These are phyloP conservation scores for Cystobasidium pallidum DNA, from an alignment of 1,284 basidiomycete genomes.

Conservation along the genomic window DNA sequence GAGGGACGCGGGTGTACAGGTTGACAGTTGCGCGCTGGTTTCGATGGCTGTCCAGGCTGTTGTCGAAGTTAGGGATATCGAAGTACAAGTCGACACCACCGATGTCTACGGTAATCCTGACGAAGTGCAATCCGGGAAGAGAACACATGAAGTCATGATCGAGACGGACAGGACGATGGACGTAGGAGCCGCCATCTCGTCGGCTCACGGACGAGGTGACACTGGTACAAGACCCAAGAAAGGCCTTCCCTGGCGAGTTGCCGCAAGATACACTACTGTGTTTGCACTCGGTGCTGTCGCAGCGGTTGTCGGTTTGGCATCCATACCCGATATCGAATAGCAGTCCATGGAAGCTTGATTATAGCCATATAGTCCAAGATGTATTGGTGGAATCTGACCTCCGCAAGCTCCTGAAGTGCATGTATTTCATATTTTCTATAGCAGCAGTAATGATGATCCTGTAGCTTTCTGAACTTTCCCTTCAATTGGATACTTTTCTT, in stretches of 20 bases:
- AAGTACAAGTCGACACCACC: background rate
- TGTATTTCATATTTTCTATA: no score
- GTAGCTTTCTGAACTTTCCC: background rate
- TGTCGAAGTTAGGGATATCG: background rate
- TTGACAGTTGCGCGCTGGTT: background rate
- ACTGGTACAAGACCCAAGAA: background rate
- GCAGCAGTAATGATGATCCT: background rate
- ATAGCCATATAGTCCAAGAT: background rate
- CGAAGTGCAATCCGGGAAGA: background rate
- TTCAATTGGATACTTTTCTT: background rate
- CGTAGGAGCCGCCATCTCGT: background rate
- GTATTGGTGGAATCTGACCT: background rate
- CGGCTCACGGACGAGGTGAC: background rate
- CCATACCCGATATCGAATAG: slow-evolving; percentile 24
- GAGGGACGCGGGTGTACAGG: slow-evolving; percentile 3
- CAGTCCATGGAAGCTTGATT: slow-evolving; percentile 16
- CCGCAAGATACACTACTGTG: background rate
- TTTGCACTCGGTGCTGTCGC: slow-evolving; percentile 13
- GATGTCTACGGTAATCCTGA: background rate
- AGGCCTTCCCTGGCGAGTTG: slow-evolving; percentile 10
- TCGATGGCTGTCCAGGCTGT: slow-evolving; percentile 18
- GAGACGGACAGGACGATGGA: background rate
- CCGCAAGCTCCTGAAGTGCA: no score
- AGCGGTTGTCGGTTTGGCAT: slow-evolving; percentile 4
- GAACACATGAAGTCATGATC: background rate